These are phyloP conservation scores for Dittrichia graveolens DNA, from an alignment of 129 eudicot genomes.

Conservation along the genomic window DNA sequence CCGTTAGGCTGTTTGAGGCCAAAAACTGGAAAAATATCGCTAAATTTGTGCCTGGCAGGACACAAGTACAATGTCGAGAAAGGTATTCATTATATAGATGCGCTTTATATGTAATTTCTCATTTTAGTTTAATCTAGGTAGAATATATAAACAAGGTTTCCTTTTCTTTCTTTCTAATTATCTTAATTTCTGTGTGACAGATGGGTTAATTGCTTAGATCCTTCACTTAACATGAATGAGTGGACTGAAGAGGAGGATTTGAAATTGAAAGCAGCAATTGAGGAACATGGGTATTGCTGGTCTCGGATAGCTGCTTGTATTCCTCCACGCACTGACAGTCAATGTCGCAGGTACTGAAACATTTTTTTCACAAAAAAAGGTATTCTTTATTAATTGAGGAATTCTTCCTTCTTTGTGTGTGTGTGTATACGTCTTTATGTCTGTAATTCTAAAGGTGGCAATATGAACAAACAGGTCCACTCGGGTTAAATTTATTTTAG, in stretches of 20 bases:
- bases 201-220: constrained; percentile 88
- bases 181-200: constrained; percentile 34
- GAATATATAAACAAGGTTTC: background rate
- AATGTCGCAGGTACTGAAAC: constrained; percentile 66
- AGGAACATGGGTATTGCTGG: constrained; percentile 69
- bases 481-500: too few species aligned
- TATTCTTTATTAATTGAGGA: background rate
- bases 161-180: background rate
- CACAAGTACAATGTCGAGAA: constrained; percentile 87
- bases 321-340: constrained; percentile 84
- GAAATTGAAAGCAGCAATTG: constrained; percentile 57
- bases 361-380: background rate
- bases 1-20: constrained; percentile 69
- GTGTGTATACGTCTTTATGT: too few species aligned
- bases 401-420: too few species aligned
- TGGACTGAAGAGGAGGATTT: constrained; percentile 91
- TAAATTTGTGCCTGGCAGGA: constrained; percentile 77
- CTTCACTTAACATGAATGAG: constrained; percentile 56
- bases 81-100: constrained; percentile 42
- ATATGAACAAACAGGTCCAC: too few species aligned
- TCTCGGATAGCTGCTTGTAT: constrained; percentile 70
- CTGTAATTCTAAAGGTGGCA: too few species aligned
- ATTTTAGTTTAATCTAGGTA: constrained; percentile 10
- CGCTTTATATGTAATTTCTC: background rate
- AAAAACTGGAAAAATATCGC: constrained; percentile 81